Conservation (phyloP, 768 basidiomycete species). For the Lactifluus piperatus region DNA sequence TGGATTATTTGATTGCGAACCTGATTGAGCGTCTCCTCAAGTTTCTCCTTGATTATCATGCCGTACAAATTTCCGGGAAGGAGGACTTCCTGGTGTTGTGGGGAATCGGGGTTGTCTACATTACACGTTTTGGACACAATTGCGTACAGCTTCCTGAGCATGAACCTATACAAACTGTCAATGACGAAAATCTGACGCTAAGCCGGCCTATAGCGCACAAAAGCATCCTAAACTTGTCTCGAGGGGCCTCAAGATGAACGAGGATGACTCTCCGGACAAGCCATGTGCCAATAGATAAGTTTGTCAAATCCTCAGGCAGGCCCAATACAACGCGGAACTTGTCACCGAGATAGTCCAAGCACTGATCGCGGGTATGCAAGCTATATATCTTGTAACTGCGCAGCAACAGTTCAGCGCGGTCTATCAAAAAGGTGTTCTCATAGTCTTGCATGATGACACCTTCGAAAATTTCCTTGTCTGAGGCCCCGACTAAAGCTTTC, state of each 20-base stretch:
- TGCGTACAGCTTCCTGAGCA: conserved; percentile 92
- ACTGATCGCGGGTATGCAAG: conserved; percentile 81
- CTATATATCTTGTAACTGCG: conserved; percentile 93
- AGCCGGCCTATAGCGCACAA: conserved; percentile 46
- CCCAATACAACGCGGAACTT: conserved; percentile 91
- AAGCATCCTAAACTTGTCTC: conserved; percentile 93
- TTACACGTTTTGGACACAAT: conserved; percentile 85
- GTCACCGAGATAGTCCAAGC: conserved; percentile 90
- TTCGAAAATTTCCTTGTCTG: conserved; percentile 95
- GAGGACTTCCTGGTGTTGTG: conserved; percentile 96
- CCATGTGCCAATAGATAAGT: conserved; percentile 71
- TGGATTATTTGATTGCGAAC: conserved; percentile 58
- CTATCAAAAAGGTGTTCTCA: conserved; percentile 93
- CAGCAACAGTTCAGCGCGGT: conserved; percentile 89
- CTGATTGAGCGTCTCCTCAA: conserved; percentile 80
- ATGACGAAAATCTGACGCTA: neutral
- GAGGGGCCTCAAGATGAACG: conserved; percentile 77
- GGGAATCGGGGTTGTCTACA: conserved; percentile 96
- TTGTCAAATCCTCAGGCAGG: conserved; percentile 89
- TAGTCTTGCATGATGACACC: conserved; percentile 96
- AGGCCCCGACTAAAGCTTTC: conserved; percentile 85
- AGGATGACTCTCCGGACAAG: conserved; percentile 79
- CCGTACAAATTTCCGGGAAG: conserved; percentile 87
- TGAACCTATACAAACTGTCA: conserved; percentile 52
- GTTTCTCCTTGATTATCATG: conserved; percentile 96